Conservation (phyloP, 78 protist species). For the Dictyostelium firmibasis region DNA sequence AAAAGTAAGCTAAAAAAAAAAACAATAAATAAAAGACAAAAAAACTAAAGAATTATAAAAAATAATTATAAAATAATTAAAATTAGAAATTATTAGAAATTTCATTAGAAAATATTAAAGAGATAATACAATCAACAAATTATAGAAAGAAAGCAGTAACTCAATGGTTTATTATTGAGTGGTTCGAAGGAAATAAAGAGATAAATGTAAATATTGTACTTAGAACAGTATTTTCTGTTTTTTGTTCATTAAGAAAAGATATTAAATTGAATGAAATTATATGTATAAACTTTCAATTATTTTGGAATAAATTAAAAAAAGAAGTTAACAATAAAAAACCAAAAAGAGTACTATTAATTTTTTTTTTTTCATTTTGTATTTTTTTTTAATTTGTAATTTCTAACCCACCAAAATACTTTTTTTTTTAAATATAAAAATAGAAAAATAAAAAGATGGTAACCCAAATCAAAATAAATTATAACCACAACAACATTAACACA, state of each 20-base stretch:
- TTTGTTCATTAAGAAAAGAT: constrained; percentile 17
- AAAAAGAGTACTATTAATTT: not conserved
- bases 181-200: constrained; percentile 13
- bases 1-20: not conserved
- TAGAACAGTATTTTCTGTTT: constrained; percentile 42
- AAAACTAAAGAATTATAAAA: not conserved
- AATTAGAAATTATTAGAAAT: not conserved
- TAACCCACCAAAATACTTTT: not conserved
- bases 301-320: constrained; percentile 36
- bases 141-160: not conserved
- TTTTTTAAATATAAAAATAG: not conserved
- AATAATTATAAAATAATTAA: not conserved
- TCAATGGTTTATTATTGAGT: constrained; percentile 27
- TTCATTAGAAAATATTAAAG: not conserved
- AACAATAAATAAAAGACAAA: not conserved
- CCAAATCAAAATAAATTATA: not conserved
- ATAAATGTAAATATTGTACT: not conserved
- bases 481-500: not conserved
- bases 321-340: not conserved
- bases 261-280: not conserved
- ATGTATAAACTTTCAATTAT: not conserved
- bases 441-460: not conserved
- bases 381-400: not conserved
- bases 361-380: too few relatives aligned
- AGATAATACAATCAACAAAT: not conserved